Base-by-base conservation (phyloP, 129 eudicot genomes). In the Pittosporum tobira region DNA sequence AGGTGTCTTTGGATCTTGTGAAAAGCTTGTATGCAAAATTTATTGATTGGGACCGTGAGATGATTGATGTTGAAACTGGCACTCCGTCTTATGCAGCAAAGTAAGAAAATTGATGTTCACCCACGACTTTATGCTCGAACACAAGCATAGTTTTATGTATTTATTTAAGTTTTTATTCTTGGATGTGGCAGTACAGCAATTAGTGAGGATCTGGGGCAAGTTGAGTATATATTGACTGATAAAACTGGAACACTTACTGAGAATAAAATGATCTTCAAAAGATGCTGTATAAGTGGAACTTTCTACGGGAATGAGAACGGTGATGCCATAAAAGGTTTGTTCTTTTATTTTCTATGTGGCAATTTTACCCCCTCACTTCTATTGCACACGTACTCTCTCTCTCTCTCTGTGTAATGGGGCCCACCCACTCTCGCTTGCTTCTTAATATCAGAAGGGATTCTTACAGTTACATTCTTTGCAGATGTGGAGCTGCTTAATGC, bases 161-260 rank as follows among this genome's bases (percentile, higher is more conserved):
- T 82, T 59, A 28, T 36, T 42, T 14, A 57, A n/a, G 40, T 51
- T 61, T 5, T 53, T 10, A 58, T 66, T 47, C 62, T 77, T 82
- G 64, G 71, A 37, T 71, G 68, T 81, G 89, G 71, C 99, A 91
- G 99, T 89, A 87, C 96, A 81, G 99, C 99, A 78, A 91, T 91
- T 27, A 91, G 99, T 68, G 99, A 91, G 84, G 99, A 91, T 77
- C 76, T 91, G 77, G 99, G 99, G 44, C 99, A 91, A 83, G 99
- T 91, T 19, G 99, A 91, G 70, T 91, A 91, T 79, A 91, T 91
- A 71, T 71, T 91, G 85, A 91, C 99, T 9, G 99, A 91, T 79
- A 91, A 91, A 77, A 91, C 99, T 9, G 99, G 99, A 62, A 91
- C 99, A 24, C 87, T 91, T 34, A 91, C 99, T 42, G 99, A 91